phyloP scores from a whole-genome alignment of 2,329 filamentous ascomycete genomes.

The Ophiosphaerella korrae region DNA sequence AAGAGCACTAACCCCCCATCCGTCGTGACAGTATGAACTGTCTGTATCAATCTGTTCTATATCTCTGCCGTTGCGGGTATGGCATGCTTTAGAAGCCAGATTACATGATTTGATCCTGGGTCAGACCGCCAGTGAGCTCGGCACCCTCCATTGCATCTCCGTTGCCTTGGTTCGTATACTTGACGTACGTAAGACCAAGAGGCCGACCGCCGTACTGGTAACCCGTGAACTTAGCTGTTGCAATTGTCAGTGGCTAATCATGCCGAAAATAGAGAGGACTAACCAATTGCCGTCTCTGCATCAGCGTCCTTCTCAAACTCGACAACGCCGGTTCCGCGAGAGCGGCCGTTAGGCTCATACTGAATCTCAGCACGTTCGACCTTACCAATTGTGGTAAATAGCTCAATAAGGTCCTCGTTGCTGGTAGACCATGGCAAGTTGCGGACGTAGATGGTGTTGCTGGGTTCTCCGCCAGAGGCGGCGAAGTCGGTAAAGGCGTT shows the following conservation, averaged over 20 bases:
- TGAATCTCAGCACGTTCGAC: constrained; percentile 99
- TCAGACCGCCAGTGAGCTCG: constrained; percentile 70
- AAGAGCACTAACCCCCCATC: too few relatives aligned
- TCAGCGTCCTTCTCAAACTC: constrained; percentile 83
- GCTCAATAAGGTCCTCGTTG: constrained; percentile 94
- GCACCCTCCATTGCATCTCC: constrained; percentile 80
- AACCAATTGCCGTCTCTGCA: constrained; percentile 86
- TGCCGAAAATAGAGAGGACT: constrained; percentile 24
- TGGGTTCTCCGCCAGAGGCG: constrained; percentile 81
- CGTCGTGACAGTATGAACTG: too few relatives aligned
- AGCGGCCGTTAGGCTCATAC: constrained; percentile 95
- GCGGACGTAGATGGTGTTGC: constrained; percentile 89
- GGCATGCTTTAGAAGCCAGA: background rate
- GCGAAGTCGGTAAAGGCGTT: constrained; percentile 96
- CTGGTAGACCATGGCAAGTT: constrained; percentile 99
- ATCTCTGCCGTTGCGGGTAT: background rate
- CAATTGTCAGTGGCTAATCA: constrained; percentile 29
- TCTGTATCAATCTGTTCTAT: background rate
- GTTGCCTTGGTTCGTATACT: constrained; percentile 75
- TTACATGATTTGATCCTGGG: constrained; percentile 99
- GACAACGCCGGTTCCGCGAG: constrained; percentile 94
- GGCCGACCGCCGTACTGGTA: constrained; percentile 97
- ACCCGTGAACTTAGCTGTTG: constrained; percentile 85
- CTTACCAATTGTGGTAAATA: constrained; percentile 97
- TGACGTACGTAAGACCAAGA: constrained; percentile 90